phyloP scores from a whole-genome alignment of 805 yeast species.

The Brettanomyces custersianus region DNA sequence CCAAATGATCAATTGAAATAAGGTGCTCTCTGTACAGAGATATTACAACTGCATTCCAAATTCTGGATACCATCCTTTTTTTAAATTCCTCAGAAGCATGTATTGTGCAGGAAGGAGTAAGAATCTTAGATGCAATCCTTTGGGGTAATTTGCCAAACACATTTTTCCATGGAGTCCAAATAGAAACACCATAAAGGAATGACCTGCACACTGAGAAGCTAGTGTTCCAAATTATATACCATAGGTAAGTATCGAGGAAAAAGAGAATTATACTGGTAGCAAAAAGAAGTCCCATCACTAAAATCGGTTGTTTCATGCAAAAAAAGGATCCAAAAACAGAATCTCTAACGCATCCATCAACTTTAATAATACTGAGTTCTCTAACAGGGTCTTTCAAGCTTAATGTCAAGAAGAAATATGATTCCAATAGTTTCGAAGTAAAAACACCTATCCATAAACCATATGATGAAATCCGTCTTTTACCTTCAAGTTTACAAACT shows the following conservation, averaged over 20 bases:
- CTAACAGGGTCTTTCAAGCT: constrained; percentile 68
- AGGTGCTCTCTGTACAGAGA: constrained; percentile 79
- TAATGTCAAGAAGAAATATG: constrained; percentile 68
- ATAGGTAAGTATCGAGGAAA: constrained; percentile 72
- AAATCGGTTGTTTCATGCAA: constrained; percentile 48
- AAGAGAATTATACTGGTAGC: constrained; percentile 60
- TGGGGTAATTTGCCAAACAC: constrained; percentile 69
- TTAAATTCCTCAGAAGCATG: constrained; percentile 29
- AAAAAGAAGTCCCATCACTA: constrained; percentile 45
- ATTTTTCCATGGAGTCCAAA: constrained; percentile 87
- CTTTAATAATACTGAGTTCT: constrained; percentile 49
- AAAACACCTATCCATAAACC: constrained; percentile 66
- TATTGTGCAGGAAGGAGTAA: constrained; percentile 33
- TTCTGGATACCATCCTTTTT: constrained; percentile 51
- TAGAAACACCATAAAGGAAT: constrained; percentile 61
- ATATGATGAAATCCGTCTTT: constrained; percentile 51
- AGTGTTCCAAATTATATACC: constrained; percentile 81
- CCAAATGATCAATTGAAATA: constrained; percentile 64
- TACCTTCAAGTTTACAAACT: constrained; percentile 42
- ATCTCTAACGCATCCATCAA: constrained; percentile 57
- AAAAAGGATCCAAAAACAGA: constrained; percentile 38
- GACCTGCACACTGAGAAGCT: constrained; percentile 64
- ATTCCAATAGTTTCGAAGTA: constrained; percentile 60
- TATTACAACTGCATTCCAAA: constrained; percentile 80
- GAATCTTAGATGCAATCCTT: constrained; percentile 61